These are phyloP conservation scores for Trifolium subterraneum DNA, from an alignment of 306 rosid genomes.

Conservation along the genomic window DNA sequence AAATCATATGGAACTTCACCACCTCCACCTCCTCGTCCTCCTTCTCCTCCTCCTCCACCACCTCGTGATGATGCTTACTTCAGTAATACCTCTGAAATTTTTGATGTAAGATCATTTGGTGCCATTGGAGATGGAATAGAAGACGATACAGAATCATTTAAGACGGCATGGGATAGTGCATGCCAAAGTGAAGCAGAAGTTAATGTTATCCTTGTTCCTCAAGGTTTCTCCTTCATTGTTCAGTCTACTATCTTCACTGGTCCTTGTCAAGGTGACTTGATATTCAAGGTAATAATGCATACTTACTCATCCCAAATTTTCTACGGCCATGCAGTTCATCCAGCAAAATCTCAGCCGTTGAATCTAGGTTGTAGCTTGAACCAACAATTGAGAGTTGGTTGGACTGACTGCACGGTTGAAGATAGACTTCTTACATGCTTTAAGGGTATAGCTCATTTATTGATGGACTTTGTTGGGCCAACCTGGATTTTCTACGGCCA, in stretches of 20 bases:
- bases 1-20: slow-evolving; percentile 51
- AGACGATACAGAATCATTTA: slow-evolving; percentile 83
- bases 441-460: background rate
- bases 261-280: slow-evolving; percentile 70
- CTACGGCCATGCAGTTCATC: no score
- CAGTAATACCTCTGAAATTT: slow-evolving; percentile 42
- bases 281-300: slow-evolving; percentile 62
- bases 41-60: slow-evolving; percentile 47
- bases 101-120: slow-evolving; percentile 69
- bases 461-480: background rate
- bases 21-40: slow-evolving; percentile 37
- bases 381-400: background rate
- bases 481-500: background rate
- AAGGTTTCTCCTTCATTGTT: slow-evolving; percentile 64
- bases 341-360: background rate
- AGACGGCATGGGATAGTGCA: slow-evolving; percentile 91
- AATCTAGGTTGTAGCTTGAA: background rate
- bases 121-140: slow-evolving; percentile 76
- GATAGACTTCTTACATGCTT: background rate
- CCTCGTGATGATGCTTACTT: slow-evolving; percentile 4
- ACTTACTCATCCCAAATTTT: background rate
- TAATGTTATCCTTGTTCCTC: slow-evolving; percentile 64
- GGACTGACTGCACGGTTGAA: background rate
- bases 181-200: slow-evolving; percentile 60
- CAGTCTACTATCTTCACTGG: slow-evolving; percentile 85